A percentile compares a stretch with the other conserved stretches of the same genome.
These are phyloP conservation scores for Botrytis fabae DNA, from an alignment of 2,329 filamentous ascomycete species.

Conservation along the genomic window DNA sequence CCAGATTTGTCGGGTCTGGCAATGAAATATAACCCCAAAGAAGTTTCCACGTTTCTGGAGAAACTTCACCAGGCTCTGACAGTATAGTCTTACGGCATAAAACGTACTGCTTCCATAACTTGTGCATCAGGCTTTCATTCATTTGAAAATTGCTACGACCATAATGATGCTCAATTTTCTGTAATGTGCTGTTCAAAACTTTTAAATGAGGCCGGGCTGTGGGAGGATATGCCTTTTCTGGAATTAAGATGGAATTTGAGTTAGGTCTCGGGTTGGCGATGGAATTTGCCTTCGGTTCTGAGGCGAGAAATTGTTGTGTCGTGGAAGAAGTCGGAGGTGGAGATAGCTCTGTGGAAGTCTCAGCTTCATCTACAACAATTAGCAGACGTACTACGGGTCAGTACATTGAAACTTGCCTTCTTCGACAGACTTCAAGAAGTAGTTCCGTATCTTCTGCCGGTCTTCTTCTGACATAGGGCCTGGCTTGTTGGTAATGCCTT, in stretches of 20 bases:
- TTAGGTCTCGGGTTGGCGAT: neutral
- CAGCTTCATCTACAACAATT: constrained; percentile 10
- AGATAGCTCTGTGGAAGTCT: constrained; percentile 4
- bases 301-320: constrained; percentile 8
- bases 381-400: neutral
- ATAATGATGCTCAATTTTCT: neutral
- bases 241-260: neutral
- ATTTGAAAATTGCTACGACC: constrained; percentile 11
- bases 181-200: neutral
- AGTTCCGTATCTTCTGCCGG: constrained; percentile 23
- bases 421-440: constrained; percentile 23
- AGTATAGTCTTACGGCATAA: constrained; percentile 49
- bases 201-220: neutral
- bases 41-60: constrained; percentile 60
- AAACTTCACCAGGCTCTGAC: constrained; percentile 55
- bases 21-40: constrained; percentile 63
- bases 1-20: constrained; percentile 48
- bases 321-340: constrained; percentile 2
- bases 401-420: constrained; percentile 12
- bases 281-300: neutral
- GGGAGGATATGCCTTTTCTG: neutral
- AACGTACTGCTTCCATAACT: constrained; percentile 50
- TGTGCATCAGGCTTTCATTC: neutral
- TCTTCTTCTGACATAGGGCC: constrained; percentile 27
- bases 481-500: constrained; percentile 24